Percentiles rank a stretch among this genome's conserved stretches.
Evolutionary conservation across 2,329 filamentous ascomycete genomes (phyloP).

Genomic region (Zymoseptoria passerinii): DNA sequence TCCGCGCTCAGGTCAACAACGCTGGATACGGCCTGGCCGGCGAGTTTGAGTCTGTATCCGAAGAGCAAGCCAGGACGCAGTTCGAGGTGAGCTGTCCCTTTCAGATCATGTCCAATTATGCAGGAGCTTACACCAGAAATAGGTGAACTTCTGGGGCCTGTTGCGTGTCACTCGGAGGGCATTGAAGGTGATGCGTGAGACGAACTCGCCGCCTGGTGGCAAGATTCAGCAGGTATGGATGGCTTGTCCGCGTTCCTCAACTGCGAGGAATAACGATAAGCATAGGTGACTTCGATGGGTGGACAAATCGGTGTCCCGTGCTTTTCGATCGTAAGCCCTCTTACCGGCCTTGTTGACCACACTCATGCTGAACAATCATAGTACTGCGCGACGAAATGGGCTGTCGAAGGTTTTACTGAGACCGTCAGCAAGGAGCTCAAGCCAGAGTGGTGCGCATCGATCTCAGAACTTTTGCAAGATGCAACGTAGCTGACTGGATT

Average conservation of each 20-base stretch:
- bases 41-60: conserved; percentile 45
- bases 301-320: conserved; percentile 36
- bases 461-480: background rate
- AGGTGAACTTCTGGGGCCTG: conserved; percentile 51
- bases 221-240: conserved; percentile 45
- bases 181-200: conserved; percentile 38
- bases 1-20: conserved; percentile 35
- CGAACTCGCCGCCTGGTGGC: conserved; percentile 40
- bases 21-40: conserved; percentile 50
- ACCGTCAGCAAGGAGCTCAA: conserved; percentile 35
- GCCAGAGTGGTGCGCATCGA: conserved; percentile 33
- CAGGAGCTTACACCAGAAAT: background rate
- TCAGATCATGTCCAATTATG: background rate
- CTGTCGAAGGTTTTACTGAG: conserved; percentile 43
- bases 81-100: conserved; percentile 35
- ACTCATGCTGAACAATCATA: background rate
- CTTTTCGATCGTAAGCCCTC: conserved; percentile 27
- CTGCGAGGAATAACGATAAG: background rate
- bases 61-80: conserved; percentile 43
- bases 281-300: conserved; percentile 41
- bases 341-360: background rate
- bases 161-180: conserved; percentile 45
- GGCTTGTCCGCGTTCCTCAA: background rate
- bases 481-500: background rate
- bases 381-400: conserved; percentile 39